Evolutionary conservation across 192 early-diverging fungal genomes (phyloP), one percentile per base, ranked within the genome.

Genomic region (Coemansia sp.): DNA sequence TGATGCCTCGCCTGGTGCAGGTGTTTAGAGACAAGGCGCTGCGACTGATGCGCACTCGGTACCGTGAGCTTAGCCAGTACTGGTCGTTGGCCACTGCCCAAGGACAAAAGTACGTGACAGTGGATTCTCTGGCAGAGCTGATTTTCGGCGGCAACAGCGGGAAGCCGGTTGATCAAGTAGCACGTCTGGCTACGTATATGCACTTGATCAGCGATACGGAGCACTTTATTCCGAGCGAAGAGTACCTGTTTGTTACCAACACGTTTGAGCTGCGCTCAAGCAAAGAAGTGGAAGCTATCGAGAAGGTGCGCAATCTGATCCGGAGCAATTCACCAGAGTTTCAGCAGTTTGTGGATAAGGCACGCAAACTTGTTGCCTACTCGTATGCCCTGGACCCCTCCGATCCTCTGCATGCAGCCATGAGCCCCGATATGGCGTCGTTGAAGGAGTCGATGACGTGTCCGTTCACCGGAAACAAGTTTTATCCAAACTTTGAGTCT

Each of bases 181-280:
- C 59, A 36, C 52, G 80, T 7, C 82, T 87, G 51, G 83, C 85
- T 1, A 81, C 83, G 0, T 84, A 87, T 58, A 55, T 83, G 20
- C 82, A 80, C 44, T 32, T 88, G 50, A 76, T 82, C 1, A 68
- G 69, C 36, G 69, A 88, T 45, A 46, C 73, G 23, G 53, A 76
- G 21, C 76, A 83, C 23, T 84, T 75, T 46, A 77, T 82, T 15
- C 83, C 76, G 0, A 76, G 77, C 31, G 58, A 72, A 11, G 43
- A 67, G 5, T 59, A 62, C 11, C 40, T 88, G 40, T 79, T 83
- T 20, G 59, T 70, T 46, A 74, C 79, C 9, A 64, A 76, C 9
- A 53, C 64, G 26, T 87, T 84, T 72, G 43, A 64, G 6, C 51
- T 87, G 43, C 77, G 86, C 11, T 17, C 72, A 0, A 52, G 64